These are phyloP conservation scores for Hortaea sp. DNA, from an alignment of 2,329 filamentous ascomycete genomes.

Conservation along the genomic window DNA sequence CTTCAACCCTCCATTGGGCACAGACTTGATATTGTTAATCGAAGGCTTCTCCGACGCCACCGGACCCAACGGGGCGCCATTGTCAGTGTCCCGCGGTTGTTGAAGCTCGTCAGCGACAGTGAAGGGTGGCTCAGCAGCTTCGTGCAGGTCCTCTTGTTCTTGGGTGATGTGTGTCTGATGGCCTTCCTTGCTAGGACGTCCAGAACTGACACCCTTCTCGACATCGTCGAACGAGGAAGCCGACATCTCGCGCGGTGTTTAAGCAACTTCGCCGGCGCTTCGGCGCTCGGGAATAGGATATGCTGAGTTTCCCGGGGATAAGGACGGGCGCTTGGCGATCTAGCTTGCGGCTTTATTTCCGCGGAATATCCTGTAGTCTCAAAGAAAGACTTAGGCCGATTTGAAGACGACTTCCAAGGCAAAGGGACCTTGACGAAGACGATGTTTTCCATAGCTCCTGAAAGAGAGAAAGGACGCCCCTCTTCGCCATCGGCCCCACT, in stretches of 20 bases:
- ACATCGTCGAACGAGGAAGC: constrained; percentile 2
- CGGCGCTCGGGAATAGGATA: neutral
- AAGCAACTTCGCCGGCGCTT: no score
- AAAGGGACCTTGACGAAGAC: no score
- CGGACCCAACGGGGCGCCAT: constrained; percentile 9
- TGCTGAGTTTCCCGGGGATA: no score
- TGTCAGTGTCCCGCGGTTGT: neutral
- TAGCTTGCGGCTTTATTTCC: no score
- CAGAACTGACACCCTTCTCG: constrained; percentile 1
- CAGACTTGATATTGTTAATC: constrained; percentile 31
- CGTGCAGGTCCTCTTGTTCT: constrained; percentile 7
- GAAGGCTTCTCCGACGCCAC: constrained; percentile 23
- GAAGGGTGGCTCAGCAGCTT: constrained; percentile 10
- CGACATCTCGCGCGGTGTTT: no score
- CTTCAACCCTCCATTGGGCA: constrained; percentile 37
- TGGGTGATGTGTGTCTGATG: constrained; percentile 5
- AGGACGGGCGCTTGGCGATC: no score
- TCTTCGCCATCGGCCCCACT: no score
- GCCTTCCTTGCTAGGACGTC: neutral
- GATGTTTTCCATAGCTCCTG: no score
- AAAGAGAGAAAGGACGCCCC: no score
- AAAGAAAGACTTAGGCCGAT: no score
- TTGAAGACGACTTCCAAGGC: no score
- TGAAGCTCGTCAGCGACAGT: constrained; percentile 1
- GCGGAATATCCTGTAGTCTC: no score